Conservation (phyloP, 1,139 yeast species). For the Scheffersomyces illinoinensis region DNA sequence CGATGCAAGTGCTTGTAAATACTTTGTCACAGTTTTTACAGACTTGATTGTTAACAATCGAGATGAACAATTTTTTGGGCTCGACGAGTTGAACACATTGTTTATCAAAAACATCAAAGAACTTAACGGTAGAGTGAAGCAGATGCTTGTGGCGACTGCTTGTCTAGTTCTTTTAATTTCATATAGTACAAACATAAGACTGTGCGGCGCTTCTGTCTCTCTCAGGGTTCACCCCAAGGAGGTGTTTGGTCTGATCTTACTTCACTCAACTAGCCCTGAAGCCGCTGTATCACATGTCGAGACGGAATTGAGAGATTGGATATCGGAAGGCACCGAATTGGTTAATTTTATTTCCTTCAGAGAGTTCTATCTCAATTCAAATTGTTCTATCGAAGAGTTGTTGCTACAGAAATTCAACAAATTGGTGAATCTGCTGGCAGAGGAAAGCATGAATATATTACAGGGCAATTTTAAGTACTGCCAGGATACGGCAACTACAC, state of each 20-base stretch:
- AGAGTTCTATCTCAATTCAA: constrained; percentile 2
- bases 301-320: neutral
- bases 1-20: constrained; percentile 4
- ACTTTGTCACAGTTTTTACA: constrained; percentile 6
- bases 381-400: constrained; percentile 1
- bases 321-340: neutral
- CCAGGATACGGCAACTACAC: constrained; percentile 5
- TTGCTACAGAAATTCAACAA: neutral
- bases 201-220: neutral
- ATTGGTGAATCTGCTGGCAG: neutral
- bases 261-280: neutral
- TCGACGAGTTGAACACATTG: constrained; percentile 8
- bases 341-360: neutral
- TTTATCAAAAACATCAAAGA: constrained; percentile 3
- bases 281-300: neutral
- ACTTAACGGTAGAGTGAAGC: neutral
- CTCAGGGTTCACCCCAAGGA: neutral
- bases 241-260: neutral
- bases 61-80: neutral
- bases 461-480: constrained; percentile 13
- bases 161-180: neutral
- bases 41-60: constrained; percentile 1
- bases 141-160: neutral
- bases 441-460: neutral
- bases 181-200: neutral